Evolutionary conservation across 1,284 basidiomycete genomes (phyloP), one percentile per base, ranked within the genome.

Genomic region (Pterulicium gracile): DNA sequence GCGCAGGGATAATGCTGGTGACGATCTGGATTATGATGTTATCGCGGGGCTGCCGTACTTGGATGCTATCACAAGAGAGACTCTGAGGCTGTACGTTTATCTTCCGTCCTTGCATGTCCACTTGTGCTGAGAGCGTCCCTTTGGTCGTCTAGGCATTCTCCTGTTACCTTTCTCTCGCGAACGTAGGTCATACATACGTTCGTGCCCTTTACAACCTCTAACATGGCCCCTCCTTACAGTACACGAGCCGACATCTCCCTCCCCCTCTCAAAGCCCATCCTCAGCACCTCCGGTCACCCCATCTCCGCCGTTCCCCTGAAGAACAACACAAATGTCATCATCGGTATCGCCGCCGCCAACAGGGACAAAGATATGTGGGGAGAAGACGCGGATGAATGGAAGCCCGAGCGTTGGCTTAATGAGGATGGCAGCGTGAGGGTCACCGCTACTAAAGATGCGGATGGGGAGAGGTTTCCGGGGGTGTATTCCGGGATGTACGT

Each of bases 31-130:
- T 3, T 67, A 67, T 45, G 67, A 70, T 41, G 53, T 56, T 4
- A 50, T 72, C 0, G 56, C 61, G 7, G 50, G 54, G 3, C 58
- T 72, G 2, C 68, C 69, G 0, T 68, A 63, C 50, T 51, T 73
- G 27, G 70, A 73, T 51, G 66, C 68, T 1, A 55, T 72, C 10
- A 63, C 61, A 40, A 58, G 64, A 14, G 70, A 72, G 51, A 70
- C 68, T 0, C 53, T 73, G 32, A 58, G 69, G 44, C 39, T 72
- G 64, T 68, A 35, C 45, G 62, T 52, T 18, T 14, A 2, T 12
- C 40, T 42, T 19, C n/a, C 7, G 27, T 18, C 21, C 17, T 32
- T n/a, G 7, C 27, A 10, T n/a, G 10, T 32, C n/a, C 27, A 10
- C 7, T 10, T 7, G 27, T n/a, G n/a, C 10, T 32, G 27, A 7